Percentiles rank a stretch among this genome's conserved stretches.
Evolutionary conservation across 352 stramenopile genomes (phyloP).

Genomic region (Phytophthora pini): DNA sequence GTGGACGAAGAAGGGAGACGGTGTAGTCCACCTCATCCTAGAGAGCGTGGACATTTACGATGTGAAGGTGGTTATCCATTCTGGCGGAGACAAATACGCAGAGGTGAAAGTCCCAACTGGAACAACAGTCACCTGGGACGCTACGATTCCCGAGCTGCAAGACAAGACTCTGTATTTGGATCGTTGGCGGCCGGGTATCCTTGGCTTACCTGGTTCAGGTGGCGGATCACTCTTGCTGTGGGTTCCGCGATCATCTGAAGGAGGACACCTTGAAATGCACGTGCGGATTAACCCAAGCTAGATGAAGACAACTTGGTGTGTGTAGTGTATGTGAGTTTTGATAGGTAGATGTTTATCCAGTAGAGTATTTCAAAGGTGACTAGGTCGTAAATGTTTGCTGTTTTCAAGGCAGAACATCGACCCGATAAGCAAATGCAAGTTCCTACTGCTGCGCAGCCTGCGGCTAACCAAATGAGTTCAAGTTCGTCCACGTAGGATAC

Average conservation of each 20-base stretch:
- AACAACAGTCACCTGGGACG: conserved; percentile 23
- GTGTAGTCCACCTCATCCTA: conserved; percentile 27
- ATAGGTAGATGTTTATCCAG: background rate
- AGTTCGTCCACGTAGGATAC: background rate
- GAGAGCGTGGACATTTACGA: conserved; percentile 27
- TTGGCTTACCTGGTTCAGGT: conserved; percentile 22
- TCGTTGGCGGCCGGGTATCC: conserved; percentile 24
- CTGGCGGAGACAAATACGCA: conserved; percentile 27
- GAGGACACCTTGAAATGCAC: conserved; percentile 43
- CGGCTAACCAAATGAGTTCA: background rate
- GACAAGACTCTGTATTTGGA: conserved; percentile 32
- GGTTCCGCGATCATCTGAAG: conserved; percentile 42
- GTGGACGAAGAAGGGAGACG: conserved; percentile 37
- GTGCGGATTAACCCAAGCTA: conserved; percentile 35
- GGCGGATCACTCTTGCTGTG: conserved; percentile 35
- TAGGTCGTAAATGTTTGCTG: background rate
- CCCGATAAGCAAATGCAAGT: too few relatives aligned
- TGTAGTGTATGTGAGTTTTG: background rate
- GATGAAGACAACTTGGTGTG: background rate
- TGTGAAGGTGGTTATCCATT: conserved; percentile 29
- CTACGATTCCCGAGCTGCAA: conserved; percentile 25
- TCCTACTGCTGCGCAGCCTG: background rate
- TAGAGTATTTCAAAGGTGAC: background rate
- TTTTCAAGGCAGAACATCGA: too few relatives aligned
- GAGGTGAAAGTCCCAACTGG: conserved; percentile 19